Evolutionary conservation across 2,329 filamentous ascomycete genomes (phyloP).

Genomic region (Fusarium transvaalense): DNA sequence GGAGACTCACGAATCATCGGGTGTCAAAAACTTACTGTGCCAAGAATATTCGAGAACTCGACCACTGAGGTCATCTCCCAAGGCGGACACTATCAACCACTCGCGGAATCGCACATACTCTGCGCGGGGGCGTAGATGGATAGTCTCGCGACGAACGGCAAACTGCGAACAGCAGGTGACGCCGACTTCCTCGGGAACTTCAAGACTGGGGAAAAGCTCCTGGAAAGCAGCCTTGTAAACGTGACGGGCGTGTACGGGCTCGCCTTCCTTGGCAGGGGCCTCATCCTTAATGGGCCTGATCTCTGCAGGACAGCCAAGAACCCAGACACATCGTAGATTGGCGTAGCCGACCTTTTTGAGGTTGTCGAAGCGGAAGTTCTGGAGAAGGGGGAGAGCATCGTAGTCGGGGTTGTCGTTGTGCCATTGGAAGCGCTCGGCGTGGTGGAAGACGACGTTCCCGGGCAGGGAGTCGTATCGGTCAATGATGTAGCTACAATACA

Average conservation of each 20-base stretch:
- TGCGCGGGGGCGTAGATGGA: conserved; percentile 60
- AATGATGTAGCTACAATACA: conserved; percentile 59
- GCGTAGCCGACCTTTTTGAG: conserved; percentile 68
- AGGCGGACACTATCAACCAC: conserved; percentile 69
- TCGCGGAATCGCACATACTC: conserved; percentile 69
- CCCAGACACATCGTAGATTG: conserved; percentile 71
- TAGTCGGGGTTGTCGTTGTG: conserved; percentile 67
- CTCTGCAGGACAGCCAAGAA: conserved; percentile 66
- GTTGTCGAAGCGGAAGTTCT: conserved; percentile 61
- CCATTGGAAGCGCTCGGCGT: conserved; percentile 63
- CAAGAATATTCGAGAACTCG: conserved; percentile 74
- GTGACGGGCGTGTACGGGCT: conserved; percentile 56
- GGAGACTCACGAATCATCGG: background rate
- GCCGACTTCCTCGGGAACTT: conserved; percentile 64
- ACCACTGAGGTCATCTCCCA: conserved; percentile 68
- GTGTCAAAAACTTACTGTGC: conserved; percentile 65
- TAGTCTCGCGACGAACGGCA: conserved; percentile 66
- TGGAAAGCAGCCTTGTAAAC: conserved; percentile 59
- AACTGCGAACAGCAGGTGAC: conserved; percentile 76
- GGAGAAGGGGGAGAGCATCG: conserved; percentile 65
- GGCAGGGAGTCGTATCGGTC: conserved; percentile 63
- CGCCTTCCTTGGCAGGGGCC: conserved; percentile 51
- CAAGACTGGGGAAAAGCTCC: conserved; percentile 56
- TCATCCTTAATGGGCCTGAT: conserved; percentile 58
- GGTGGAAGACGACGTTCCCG: conserved; percentile 60